Conservation (phyloP, 768 basidiomycete genomes). For the Amanita jacksonii region DNA sequence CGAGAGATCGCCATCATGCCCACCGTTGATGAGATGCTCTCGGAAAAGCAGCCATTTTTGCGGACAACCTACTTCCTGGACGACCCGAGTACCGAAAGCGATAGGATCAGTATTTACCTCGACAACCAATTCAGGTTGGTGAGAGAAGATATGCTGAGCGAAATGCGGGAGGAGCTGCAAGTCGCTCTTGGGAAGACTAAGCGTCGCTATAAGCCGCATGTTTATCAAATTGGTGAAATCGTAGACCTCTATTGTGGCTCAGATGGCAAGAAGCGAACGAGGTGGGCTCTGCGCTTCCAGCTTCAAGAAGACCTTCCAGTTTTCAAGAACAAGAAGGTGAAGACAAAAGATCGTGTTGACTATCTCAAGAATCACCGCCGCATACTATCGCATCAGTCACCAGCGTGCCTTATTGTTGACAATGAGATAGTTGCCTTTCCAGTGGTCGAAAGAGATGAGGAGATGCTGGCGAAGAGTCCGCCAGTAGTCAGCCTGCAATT, state of each 20-base stretch:
- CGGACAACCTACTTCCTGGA: conserved; percentile 34
- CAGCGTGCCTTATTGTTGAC: conserved; percentile 42
- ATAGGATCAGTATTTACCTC: conserved; percentile 37
- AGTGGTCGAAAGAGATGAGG: conserved; percentile 44
- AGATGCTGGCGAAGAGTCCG: conserved; percentile 33
- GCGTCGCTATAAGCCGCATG: conserved; percentile 25
- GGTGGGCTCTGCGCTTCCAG: conserved; percentile 33
- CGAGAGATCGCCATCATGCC: conserved; percentile 54
- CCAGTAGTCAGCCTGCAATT: conserved; percentile 48
- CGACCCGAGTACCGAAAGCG: conserved; percentile 27
- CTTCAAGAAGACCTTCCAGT: conserved; percentile 27
- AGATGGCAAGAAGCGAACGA: conserved; percentile 18
- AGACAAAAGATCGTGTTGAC: conserved; percentile 25
- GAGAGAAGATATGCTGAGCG: conserved; percentile 53
- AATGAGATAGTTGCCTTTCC: conserved; percentile 42
- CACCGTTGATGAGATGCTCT: conserved; percentile 47
- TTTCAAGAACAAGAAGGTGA: conserved; percentile 20
- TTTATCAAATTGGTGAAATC: conserved; percentile 24
- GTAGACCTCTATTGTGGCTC: conserved; percentile 25
- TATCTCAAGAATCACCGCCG: conserved; percentile 29
- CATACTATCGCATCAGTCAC: conserved; percentile 42
- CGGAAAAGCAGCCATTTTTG: conserved; percentile 35
- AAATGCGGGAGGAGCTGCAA: conserved; percentile 47
- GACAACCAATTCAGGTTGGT: conserved; percentile 62
- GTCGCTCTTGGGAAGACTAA: conserved; percentile 29